A percentile compares a stretch with the other conserved stretches of the same genome.
phyloP scores from a whole-genome alignment of 2,329 filamentous ascomycete genomes.

The Diaporthe capsici region DNA sequence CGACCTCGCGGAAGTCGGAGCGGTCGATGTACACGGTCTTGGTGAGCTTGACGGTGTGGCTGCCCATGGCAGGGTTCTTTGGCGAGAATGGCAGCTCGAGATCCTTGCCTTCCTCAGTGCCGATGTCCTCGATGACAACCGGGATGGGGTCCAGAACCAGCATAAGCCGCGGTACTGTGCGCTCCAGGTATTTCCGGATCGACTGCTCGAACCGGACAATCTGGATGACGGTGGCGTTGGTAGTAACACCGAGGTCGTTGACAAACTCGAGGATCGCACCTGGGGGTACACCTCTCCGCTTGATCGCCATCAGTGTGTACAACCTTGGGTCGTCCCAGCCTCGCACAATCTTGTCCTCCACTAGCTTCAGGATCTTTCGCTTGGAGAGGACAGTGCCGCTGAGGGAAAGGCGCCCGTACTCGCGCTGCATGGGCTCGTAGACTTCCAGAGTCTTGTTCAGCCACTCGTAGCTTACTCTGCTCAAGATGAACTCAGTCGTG shows the following conservation, averaged over 20 bases:
- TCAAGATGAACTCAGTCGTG: conserved; percentile 42
- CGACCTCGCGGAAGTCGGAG: conserved; percentile 77
- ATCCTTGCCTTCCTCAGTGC: conserved; percentile 73
- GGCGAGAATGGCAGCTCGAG: conserved; percentile 77
- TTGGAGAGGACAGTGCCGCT: conserved; percentile 91
- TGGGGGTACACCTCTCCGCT: conserved; percentile 87
- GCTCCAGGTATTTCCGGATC: conserved; percentile 88
- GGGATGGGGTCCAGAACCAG: conserved; percentile 88
- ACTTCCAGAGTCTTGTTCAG: conserved; percentile 85
- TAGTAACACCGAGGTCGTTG: conserved; percentile 92
- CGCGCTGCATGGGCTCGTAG: conserved; percentile 91
- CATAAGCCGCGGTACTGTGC: conserved; percentile 89
- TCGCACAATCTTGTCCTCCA: conserved; percentile 78
- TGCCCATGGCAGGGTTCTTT: conserved; percentile 50
- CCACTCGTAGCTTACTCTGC: conserved; percentile 88
- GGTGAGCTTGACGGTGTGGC: conserved; percentile 64
- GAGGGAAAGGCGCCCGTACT: conserved; percentile 78
- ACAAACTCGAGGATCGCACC: conserved; percentile 92
- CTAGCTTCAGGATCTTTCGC: conserved; percentile 84
- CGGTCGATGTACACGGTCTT: conserved; percentile 79
- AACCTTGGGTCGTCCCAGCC: conserved; percentile 94
- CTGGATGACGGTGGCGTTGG: conserved; percentile 83
- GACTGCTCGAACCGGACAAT: conserved; percentile 87
- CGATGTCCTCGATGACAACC: conserved; percentile 84
- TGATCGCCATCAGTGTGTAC: conserved; percentile 87